phyloP scores from a whole-genome alignment of 2,329 filamentous ascomycete species.

The Rasamsonia emersonii region DNA sequence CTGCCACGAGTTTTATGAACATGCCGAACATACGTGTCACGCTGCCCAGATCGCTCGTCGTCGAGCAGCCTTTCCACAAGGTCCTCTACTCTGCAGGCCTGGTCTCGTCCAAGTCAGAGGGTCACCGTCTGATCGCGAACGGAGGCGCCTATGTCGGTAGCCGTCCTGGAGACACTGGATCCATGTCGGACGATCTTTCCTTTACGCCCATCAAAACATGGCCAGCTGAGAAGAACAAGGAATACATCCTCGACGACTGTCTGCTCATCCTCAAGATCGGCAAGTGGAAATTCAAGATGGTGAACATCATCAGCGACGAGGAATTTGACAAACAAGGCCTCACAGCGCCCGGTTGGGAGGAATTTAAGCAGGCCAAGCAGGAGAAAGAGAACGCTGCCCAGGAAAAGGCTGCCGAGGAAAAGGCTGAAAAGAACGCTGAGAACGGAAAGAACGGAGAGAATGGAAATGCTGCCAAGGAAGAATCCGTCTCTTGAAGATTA shows the following conservation, averaged over 20 bases:
- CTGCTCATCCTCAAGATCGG: constrained; percentile 49
- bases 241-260: constrained; percentile 43
- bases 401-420: constrained; percentile 9
- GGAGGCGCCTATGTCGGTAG: constrained; percentile 45
- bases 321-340: constrained; percentile 41
- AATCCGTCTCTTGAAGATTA: too few species aligned
- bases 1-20: constrained; percentile 31
- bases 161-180: constrained; percentile 28
- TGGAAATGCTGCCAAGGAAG: not conserved
- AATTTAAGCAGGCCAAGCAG: constrained; percentile 12
- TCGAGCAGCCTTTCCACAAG: constrained; percentile 39
- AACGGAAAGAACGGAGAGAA: constrained; percentile 7
- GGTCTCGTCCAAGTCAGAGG: constrained; percentile 43
- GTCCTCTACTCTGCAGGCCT: constrained; percentile 46
- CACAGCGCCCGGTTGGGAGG: constrained; percentile 44
- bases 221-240: constrained; percentile 33
- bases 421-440: constrained; percentile 5
- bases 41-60: constrained; percentile 43
- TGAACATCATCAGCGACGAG: constrained; percentile 47
- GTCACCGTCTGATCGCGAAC: constrained; percentile 40
- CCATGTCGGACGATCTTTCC: constrained; percentile 37
- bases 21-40: constrained; percentile 30
- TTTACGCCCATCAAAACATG: constrained; percentile 44
- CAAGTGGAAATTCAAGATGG: constrained; percentile 53
- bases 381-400: too few species aligned